phyloP scores from a whole-genome alignment of 306 rosid species.

The Casuarina equisetifolia region DNA sequence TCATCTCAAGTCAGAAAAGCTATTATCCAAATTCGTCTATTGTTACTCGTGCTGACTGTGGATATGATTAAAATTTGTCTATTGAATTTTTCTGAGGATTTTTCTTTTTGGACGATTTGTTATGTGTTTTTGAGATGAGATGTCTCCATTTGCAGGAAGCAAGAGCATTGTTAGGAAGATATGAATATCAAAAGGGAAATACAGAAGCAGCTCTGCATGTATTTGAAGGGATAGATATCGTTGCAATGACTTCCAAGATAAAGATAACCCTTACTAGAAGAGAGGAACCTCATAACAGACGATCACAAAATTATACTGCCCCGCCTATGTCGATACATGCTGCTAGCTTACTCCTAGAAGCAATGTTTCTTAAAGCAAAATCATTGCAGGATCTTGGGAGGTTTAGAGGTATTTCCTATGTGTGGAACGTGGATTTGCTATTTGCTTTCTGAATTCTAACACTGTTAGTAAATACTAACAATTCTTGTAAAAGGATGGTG shows the following conservation, averaged over 20 bases:
- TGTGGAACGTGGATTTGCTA: slow-evolving; percentile 11
- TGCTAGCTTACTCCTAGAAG: slow-evolving; percentile 76
- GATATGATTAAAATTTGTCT: neutral
- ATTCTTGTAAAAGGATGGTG: too few species aligned
- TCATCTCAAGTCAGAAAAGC: neutral
- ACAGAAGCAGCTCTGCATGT: slow-evolving; percentile 82
- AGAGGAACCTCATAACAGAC: slow-evolving; percentile 48
- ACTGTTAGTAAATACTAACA: too few species aligned
- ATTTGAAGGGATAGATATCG: slow-evolving; percentile 81
- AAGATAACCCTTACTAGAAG: slow-evolving; percentile 63
- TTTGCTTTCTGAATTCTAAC: slow-evolving; percentile 19
- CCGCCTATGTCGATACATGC: slow-evolving; percentile 73
- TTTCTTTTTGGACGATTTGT: slow-evolving; percentile 13
- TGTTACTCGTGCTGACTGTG: too few species aligned
- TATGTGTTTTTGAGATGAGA: slow-evolving; percentile 17
- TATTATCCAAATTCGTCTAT: neutral
- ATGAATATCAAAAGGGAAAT: slow-evolving; percentile 94
- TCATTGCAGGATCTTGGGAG: slow-evolving; percentile 71
- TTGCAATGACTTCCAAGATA: slow-evolving; percentile 63
- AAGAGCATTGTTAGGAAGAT: slow-evolving; percentile 87
- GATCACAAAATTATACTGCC: slow-evolving; percentile 47
- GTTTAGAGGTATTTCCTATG: slow-evolving; percentile 61
- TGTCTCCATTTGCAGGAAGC: slow-evolving; percentile 73
- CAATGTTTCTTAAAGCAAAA: slow-evolving; percentile 80
- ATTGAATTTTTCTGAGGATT: neutral